Conservation (phyloP, 2,329 filamentous ascomycete species). For the Stachybotrys echinatus region DNA sequence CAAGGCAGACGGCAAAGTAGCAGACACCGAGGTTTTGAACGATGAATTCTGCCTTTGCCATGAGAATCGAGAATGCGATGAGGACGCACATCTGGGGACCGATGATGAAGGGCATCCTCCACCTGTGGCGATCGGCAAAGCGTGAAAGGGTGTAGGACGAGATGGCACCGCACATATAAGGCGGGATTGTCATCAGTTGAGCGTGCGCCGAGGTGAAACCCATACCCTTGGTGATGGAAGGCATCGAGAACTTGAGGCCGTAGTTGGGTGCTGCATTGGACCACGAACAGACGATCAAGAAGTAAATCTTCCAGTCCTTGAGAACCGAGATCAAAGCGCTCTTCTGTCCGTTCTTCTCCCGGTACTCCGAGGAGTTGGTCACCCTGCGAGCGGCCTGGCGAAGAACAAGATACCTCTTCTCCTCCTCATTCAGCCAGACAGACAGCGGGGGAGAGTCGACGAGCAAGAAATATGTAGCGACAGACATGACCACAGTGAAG, state of each 20-base stretch:
- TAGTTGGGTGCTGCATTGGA: constrained; percentile 20
- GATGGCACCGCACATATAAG: constrained; percentile 13
- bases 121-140: background rate
- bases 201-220: constrained; percentile 14
- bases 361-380: background rate
- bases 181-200: constrained; percentile 16
- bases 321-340: constrained; percentile 1
- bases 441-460: constrained; percentile 33
- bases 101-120: constrained; percentile 45
- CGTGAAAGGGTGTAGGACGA: constrained; percentile 1
- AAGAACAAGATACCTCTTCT: constrained; percentile 35
- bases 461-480: constrained; percentile 38
- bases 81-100: constrained; percentile 54
- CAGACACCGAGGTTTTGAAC: background rate
- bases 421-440: constrained; percentile 23
- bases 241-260: constrained; percentile 18
- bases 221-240: constrained; percentile 14
- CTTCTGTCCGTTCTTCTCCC: background rate
- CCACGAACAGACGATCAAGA: constrained; percentile 21
- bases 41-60: background rate
- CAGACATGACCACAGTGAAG: constrained; percentile 27
- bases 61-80: background rate
- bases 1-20: constrained; percentile 53
- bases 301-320: constrained; percentile 35
- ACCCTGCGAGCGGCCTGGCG: constrained; percentile 4